phyloP scores from a whole-genome alignment of 306 rosid genomes.

The Oxytropis ochrocephala region DNA sequence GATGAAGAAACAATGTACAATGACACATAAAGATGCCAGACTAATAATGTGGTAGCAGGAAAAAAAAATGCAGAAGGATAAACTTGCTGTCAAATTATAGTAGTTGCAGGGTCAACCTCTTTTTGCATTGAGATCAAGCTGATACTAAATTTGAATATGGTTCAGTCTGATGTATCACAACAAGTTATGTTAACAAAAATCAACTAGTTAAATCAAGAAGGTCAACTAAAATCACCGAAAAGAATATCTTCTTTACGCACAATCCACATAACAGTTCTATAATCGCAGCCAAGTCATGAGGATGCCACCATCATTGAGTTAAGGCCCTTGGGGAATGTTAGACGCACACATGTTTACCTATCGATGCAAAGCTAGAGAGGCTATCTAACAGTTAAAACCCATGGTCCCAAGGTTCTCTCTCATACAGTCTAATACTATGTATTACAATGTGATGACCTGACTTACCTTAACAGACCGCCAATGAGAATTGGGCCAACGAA shows the following conservation, averaged over 20 bases:
- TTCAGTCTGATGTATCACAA: background rate
- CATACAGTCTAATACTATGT: background rate
- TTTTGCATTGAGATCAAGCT: background rate
- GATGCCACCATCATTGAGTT: background rate
- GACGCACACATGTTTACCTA: background rate
- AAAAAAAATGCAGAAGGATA: background rate
- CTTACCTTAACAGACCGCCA: constrained; percentile 88
- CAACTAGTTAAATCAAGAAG: background rate
- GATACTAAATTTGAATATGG: background rate
- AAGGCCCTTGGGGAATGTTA: background rate
- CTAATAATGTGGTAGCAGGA: background rate
- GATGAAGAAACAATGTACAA: background rate
- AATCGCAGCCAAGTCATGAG: background rate
- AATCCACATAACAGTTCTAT: background rate
- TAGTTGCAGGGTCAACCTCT: background rate
- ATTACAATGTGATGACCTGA: background rate
- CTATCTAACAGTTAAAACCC: background rate
- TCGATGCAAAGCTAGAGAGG: background rate
- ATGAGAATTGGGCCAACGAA: constrained; percentile 82
- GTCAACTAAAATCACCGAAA: background rate
- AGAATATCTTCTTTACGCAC: background rate
- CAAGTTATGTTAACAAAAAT: background rate
- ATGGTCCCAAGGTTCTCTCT: background rate
- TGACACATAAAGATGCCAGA: background rate
- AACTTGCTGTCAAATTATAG: background rate